phyloP scores from a whole-genome alignment of 129 eudicot species.

The Pulicaria dysenterica region DNA sequence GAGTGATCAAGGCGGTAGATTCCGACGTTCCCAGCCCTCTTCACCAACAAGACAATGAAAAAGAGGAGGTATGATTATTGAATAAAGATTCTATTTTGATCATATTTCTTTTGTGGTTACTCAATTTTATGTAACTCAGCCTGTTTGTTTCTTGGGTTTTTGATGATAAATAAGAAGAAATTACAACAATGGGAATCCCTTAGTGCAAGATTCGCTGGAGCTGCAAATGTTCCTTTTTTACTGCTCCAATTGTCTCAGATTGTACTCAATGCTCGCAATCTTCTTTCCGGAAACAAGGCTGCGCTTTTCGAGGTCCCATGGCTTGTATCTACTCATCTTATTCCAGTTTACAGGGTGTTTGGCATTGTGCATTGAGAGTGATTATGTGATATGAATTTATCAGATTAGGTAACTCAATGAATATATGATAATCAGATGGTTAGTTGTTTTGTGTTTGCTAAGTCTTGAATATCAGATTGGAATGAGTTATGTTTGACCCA shows the following conservation, averaged over 20 bases:
- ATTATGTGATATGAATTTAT: neutral
- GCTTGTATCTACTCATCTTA: conserved; percentile 63
- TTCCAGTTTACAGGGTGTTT: neutral
- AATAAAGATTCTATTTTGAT: no score
- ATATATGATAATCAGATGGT: neutral
- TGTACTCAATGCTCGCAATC: conserved; percentile 85
- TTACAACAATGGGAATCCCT: conserved; percentile 85
- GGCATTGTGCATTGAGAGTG: conserved; percentile 8
- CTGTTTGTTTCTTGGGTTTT: conserved; percentile 5
- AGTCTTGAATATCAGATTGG: neutral
- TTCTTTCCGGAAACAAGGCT: conserved; percentile 69
- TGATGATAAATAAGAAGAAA: conserved; percentile 33
- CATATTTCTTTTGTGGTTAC: neutral
- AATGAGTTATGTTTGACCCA: no score
- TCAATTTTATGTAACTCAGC: neutral
- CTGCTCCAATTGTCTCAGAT: conserved; percentile 93
- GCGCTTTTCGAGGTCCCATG: conserved; percentile 96
- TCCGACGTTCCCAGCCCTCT: no score
- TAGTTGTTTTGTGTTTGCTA: no score
- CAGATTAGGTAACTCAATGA: neutral
- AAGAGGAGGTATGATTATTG: no score
- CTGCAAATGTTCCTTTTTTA: conserved; percentile 84
- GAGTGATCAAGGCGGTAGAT: no score
- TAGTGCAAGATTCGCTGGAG: conserved; percentile 84
- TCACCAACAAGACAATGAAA: no score